Evolutionary conservation across 306 rosid genomes (phyloP).

Genomic region (Begonia masoniana): DNA sequence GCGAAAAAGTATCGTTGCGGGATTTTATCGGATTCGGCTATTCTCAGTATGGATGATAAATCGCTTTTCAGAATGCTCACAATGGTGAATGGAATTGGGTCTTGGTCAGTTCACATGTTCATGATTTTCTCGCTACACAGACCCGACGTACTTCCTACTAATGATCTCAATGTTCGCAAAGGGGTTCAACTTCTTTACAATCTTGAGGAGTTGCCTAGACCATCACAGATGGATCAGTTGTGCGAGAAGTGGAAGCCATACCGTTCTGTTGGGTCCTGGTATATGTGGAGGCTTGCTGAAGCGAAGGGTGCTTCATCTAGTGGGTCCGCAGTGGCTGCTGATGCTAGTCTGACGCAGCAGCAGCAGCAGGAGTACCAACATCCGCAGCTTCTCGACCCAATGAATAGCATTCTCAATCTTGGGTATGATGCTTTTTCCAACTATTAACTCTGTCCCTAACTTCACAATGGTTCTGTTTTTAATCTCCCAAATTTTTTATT

Average conservation of each 20-base stretch:
- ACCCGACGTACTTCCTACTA: slow-evolving; percentile 88
- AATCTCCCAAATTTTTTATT: too few species aligned
- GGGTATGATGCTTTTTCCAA: slow-evolving; percentile 36
- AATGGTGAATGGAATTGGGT: slow-evolving; percentile 97
- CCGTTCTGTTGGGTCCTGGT: slow-evolving; percentile 86
- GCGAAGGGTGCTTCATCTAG: slow-evolving; percentile 81
- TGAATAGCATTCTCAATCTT: slow-evolving; percentile 70
- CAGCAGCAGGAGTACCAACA: slow-evolving; percentile 33
- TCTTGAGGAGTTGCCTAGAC: slow-evolving; percentile 85
- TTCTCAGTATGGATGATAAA: slow-evolving; percentile 95
- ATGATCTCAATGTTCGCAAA: slow-evolving; percentile 78
- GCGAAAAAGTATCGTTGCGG: slow-evolving; percentile 85
- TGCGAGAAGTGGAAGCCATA: slow-evolving; percentile 98
- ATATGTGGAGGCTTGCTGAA: slow-evolving; percentile 89
- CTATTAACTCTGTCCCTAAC: too few species aligned
- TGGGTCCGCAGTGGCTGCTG: slow-evolving; percentile 65
- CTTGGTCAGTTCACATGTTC: slow-evolving; percentile 99
- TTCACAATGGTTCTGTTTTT: neutral
- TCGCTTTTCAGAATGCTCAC: slow-evolving; percentile 96
- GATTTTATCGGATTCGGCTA: slow-evolving; percentile 76
- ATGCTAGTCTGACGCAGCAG: slow-evolving; percentile 44
- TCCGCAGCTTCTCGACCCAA: slow-evolving; percentile 73
- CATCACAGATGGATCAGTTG: slow-evolving; percentile 94
- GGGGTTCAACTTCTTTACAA: slow-evolving; percentile 76
- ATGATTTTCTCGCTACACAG: slow-evolving; percentile 95